These are phyloP conservation scores for Talaromyces amestolkiae DNA, from an alignment of 2,329 filamentous ascomycete species.

Conservation along the genomic window DNA sequence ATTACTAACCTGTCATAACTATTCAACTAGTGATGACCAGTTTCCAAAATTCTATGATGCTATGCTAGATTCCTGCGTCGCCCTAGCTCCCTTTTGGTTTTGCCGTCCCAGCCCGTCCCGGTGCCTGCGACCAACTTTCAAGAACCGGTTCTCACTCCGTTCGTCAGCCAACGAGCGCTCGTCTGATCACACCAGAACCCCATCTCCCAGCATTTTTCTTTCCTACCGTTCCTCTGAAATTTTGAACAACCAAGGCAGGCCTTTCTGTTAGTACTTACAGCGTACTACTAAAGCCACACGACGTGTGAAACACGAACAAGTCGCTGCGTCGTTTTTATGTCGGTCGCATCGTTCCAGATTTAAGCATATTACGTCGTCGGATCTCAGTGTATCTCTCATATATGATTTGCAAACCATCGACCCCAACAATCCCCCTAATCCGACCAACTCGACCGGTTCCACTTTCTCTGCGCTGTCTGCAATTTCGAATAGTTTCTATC, in stretches of 20 bases:
- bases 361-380: neutral
- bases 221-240: neutral
- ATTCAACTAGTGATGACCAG: no score
- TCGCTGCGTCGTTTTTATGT: neutral
- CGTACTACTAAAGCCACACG: neutral
- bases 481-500: neutral
- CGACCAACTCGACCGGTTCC: neutral
- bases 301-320: neutral
- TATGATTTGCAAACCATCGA: neutral
- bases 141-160: slow-evolving; percentile 18
- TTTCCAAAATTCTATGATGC: neutral
- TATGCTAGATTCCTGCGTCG: slow-evolving; percentile 1
- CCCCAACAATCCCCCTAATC: neutral
- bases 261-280: neutral
- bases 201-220: neutral
- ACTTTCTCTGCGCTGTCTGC: neutral
- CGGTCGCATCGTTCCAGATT: neutral
- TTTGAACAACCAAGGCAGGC: neutral
- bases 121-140: slow-evolving; percentile 9
- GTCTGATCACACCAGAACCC: slow-evolving; percentile 5
- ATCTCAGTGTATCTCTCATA: neutral
- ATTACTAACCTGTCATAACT: neutral
- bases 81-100: slow-evolving; percentile 6
- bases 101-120: slow-evolving; percentile 4
- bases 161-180: slow-evolving; percentile 18